Evolutionary conservation across 179 eudicot genomes (phyloP), one percentile per base, ranked within the genome.

Genomic region (Nepenthes alata): DNA sequence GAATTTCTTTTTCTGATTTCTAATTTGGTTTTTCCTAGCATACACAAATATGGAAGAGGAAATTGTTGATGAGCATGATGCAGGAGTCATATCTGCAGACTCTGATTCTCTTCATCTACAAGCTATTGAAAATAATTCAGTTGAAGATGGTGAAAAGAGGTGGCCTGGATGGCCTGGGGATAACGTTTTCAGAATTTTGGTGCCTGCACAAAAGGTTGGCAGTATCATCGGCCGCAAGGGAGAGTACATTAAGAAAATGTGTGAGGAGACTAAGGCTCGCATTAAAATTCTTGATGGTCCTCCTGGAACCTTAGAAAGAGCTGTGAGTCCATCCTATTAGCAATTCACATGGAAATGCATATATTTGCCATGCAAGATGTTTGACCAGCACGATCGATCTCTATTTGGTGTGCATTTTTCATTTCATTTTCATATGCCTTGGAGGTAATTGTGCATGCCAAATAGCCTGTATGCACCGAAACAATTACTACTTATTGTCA

Each of bases 131-230:
- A 72, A 74, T 60, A 70, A 69, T 69, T 25, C 68, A 58, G 65
- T 48, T 38, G 77, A 25, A 56, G 12, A 56, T 35, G 80, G 53
- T 55, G 91, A 83, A 67, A 80, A 89, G 68, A 85, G 70, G 67
- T 90, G 97, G 95, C 97, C 97, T 69, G 97, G 97, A 54, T 90
- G 97, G 97, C 97, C 95, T 14, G 97, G 97, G 45, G 95, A 87
- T 78, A 85, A 81, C 68, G 93, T 90, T 39, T 90, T 90, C 57
- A 76, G 97, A 70, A 77, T 90, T 76, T 64, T 90, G 79, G 82
- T 90, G 13, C 97, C 97, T 48, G 80, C 65, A 35, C 95, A 85
- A 55, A 87, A 80, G 69, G 95, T 88, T 71, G 97, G 97, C 36
- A 74, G 93, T 63, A 77, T 90, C 60, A 90, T 90, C 75, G 97